phyloP scores from a whole-genome alignment of 202 grass and related monocot species.

The Miscanthus sacchariflorus region DNA sequence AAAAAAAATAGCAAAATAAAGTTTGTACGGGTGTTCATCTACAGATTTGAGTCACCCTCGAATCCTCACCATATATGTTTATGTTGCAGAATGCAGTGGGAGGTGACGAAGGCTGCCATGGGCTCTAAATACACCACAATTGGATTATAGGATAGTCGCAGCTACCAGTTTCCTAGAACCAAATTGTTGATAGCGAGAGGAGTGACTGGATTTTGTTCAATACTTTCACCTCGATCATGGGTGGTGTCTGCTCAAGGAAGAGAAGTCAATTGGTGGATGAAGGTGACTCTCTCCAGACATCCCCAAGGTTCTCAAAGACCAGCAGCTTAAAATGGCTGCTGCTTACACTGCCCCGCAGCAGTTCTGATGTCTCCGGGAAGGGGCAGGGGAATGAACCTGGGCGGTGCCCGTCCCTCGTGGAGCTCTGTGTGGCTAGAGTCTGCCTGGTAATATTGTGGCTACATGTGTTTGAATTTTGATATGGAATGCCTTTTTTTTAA shows the following conservation, averaged over 20 bases:
- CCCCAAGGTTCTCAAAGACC: slow-evolving; percentile 74
- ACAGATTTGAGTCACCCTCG: not conserved
- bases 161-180: slow-evolving; percentile 10
- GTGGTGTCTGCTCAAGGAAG: slow-evolving; percentile 92
- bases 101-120: not conserved
- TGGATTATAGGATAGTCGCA: slow-evolving; percentile 10
- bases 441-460: slow-evolving; percentile 61
- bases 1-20: no score
- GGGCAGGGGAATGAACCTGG: slow-evolving; percentile 54
- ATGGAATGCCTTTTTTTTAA: slow-evolving; percentile 4
- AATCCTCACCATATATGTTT: slow-evolving; percentile 6
- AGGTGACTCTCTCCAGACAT: slow-evolving; percentile 48
- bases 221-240: slow-evolving; percentile 54
- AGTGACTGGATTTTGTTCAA: slow-evolving; percentile 21
- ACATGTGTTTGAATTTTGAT: not conserved
- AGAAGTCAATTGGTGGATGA: slow-evolving; percentile 78
- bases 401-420: slow-evolving; percentile 73
- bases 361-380: slow-evolving; percentile 49
- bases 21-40: slow-evolving; percentile 18
- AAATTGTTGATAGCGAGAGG: not conserved
- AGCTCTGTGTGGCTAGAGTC: slow-evolving; percentile 83
- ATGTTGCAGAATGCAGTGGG: slow-evolving; percentile 44
- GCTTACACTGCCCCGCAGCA: slow-evolving; percentile 70
- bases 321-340: slow-evolving; percentile 89
- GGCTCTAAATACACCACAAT: not conserved